These are phyloP conservation scores for Thamnidium elegans DNA, from an alignment of 192 early-diverging fungal species.

Conservation along the genomic window DNA sequence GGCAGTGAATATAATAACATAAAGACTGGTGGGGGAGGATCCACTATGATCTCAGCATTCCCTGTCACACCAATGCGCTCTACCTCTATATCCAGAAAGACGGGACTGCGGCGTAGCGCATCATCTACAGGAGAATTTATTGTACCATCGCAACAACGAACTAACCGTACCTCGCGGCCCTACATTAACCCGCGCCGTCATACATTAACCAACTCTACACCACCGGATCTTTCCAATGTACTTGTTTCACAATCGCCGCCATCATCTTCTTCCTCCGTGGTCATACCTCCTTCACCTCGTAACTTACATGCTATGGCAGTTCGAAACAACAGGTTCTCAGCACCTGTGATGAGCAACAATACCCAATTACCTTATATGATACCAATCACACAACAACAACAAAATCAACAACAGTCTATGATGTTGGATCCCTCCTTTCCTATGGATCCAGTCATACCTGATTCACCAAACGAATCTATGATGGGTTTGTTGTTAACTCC, in stretches of 20 bases:
- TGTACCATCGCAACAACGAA: constrained; percentile 1
- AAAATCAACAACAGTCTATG: constrained; percentile 7
- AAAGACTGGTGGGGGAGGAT: neutral
- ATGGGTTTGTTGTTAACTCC: constrained; percentile 20
- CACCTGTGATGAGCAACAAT: neutral
- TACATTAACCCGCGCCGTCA: constrained; percentile 11
- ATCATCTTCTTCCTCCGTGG: neutral
- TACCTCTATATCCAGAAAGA: constrained; percentile 5
- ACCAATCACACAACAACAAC: constrained; percentile 7
- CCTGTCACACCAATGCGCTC: constrained; percentile 5
- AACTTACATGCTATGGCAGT: constrained; percentile 20
- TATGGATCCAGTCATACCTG: constrained; percentile 8
- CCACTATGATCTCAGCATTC: neutral
- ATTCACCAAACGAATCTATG: constrained; percentile 23
- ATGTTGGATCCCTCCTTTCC: constrained; percentile 19
- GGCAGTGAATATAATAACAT: neutral
- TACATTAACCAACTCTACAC: constrained; percentile 10
- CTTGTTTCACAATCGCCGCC: neutral
- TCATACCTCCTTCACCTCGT: neutral
- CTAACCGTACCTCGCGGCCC: neutral
- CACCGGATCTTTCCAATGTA: constrained; percentile 12
- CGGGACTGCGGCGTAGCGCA: constrained; percentile 5
- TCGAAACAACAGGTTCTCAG: constrained; percentile 13
- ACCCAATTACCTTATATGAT: constrained; percentile 13
- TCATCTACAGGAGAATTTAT: constrained; percentile 5